Percentiles rank a stretch among this genome's conserved stretches.
Conservation (phyloP, 2,329 filamentous ascomycete genomes). For the Cryphonectria japonica region DNA sequence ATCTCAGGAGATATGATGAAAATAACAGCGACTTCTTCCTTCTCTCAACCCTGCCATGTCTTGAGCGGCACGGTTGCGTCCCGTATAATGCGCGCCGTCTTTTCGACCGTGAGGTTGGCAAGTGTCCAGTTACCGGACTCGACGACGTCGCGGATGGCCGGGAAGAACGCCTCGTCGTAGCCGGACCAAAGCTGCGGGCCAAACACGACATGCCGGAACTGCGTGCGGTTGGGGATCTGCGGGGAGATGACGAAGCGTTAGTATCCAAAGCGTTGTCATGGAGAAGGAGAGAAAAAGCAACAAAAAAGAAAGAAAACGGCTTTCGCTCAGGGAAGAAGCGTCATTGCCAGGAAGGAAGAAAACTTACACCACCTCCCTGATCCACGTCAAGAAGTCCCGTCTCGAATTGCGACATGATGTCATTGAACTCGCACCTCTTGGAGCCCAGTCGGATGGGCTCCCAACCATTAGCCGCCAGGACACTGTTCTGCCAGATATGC, state of each 20-base stretch:
- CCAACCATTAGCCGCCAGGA: constrained; percentile 73
- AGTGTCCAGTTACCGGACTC: constrained; percentile 70
- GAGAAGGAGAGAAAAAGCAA: background rate
- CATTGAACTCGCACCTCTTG: constrained; percentile 76
- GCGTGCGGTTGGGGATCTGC: constrained; percentile 80
- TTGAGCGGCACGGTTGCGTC: constrained; percentile 51
- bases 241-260: background rate
- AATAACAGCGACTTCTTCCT: background rate
- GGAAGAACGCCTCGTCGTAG: constrained; percentile 72
- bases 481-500: constrained; percentile 71
- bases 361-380: constrained; percentile 72
- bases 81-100: constrained; percentile 69
- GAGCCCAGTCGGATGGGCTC: constrained; percentile 72
- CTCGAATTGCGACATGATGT: constrained; percentile 80
- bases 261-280: background rate
- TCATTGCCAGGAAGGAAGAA: constrained; percentile 1
- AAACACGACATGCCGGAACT: constrained; percentile 93
- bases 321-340: too few relatives aligned
- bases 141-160: constrained; percentile 82
- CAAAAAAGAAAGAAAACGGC: too few relatives aligned
- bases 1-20: too few relatives aligned
- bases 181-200: constrained; percentile 79
- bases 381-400: constrained; percentile 79
- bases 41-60: constrained; percentile 17
- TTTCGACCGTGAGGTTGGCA: constrained; percentile 70